Base-by-base conservation (phyloP, 176 grass and related monocot genomes). In the Urochloa ruziziensis region DNA sequence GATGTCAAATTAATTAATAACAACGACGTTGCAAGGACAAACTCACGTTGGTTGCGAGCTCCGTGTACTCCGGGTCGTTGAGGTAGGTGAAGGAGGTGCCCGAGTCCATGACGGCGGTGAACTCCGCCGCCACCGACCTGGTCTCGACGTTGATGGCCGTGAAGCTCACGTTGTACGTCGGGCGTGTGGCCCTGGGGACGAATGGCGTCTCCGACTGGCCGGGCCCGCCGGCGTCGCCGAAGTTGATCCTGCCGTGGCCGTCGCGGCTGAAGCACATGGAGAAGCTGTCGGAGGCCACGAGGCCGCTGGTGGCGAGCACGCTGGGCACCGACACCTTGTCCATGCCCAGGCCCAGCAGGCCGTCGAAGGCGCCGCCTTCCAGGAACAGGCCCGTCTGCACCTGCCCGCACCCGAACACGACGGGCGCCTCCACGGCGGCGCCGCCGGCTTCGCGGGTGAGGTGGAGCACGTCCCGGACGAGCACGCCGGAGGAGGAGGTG, bases 381-480 rank as follows among this genome's bases (percentile, higher is more conserved):
- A 92, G 80, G 56, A 97, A 84, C 6, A 1, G 0, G 14, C 92
- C 92, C 0, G 90, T 97, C 73, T 97, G 95, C 80, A 54, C 48
- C 86, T 94, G 80, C n/a, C 92, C 95, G 66, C 94, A 98, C 82
- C 96, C 96, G 17, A 98, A 87, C 42, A 98, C 61, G 67, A 98
- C 57, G 51, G 77, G n/a, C 4, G 91, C 84, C 39, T 62, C 2
- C 77, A 95, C 15, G 30, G 68, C 12, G 10, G 11, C 46, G 11
- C 11, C 40, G 67, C 75, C 75, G 11, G 11, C 67, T 34, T 93
- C 70, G 3, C 79, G 79, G 62, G 52, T 61, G 47, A 99, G 76
- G 87, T 96, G 82, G 42, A 99, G 27, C 39, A 86, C 52, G 79
- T 98, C 96, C 80, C 95, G 67, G 6, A 98, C 87, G 43, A 98